Conservation (phyloP, 192 early-diverging fungal genomes). For the Geranomyces michiganensis region DNA sequence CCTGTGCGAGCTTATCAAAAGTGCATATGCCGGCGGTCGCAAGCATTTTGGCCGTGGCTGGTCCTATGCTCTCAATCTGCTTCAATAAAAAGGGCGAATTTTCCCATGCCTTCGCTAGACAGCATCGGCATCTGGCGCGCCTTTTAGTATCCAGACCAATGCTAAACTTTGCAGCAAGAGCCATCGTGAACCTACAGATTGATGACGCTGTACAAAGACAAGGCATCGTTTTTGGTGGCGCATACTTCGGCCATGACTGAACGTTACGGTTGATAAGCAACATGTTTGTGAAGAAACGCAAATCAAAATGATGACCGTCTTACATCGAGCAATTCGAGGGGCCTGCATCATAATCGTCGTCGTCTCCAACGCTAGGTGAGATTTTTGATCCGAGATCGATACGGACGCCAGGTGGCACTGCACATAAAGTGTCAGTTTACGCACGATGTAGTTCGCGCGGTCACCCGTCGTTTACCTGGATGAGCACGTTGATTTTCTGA, state of each 20-base stretch:
- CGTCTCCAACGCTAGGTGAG: not conserved
- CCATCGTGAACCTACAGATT: constrained; percentile 38
- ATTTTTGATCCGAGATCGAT: constrained; percentile 35
- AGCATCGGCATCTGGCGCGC: constrained; percentile 41
- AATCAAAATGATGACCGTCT: not conserved
- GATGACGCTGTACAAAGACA: constrained; percentile 30
- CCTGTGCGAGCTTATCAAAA: constrained; percentile 41
- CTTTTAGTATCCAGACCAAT: too few relatives aligned
- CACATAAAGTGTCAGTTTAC: too few relatives aligned
- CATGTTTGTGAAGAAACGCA: not conserved
- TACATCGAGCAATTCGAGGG: constrained; percentile 41
- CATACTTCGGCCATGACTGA: constrained; percentile 43
- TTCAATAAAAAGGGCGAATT: constrained; percentile 48
- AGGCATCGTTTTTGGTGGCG: constrained; percentile 31
- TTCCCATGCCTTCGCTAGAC: constrained; percentile 51
- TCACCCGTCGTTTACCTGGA: constrained; percentile 46
- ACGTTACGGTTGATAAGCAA: not conserved
- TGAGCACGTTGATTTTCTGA: constrained; percentile 55
- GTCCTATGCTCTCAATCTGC: constrained; percentile 65
- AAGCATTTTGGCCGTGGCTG: constrained; percentile 49
- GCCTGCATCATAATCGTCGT: constrained; percentile 38
- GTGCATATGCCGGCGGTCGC: constrained; percentile 50
- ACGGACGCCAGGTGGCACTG: constrained; percentile 45
- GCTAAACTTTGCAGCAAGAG: constrained; percentile 5
- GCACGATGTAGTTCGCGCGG: too few relatives aligned